Evolutionary conservation across 768 basidiomycete genomes (phyloP).

Genomic region (Ephemerocybe angulata): DNA sequence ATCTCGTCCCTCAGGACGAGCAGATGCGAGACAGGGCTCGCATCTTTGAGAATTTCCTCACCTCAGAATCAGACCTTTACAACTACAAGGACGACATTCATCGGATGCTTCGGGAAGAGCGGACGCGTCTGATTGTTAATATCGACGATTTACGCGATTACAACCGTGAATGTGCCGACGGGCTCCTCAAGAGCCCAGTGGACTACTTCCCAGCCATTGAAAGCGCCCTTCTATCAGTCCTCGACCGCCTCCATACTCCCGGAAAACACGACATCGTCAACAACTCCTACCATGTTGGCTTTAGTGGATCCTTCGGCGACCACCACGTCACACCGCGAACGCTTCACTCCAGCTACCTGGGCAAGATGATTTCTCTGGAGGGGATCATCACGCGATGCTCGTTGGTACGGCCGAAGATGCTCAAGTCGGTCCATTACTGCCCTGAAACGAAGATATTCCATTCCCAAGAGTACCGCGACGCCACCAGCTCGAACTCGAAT

Average conservation of each 20-base stretch:
- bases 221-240: slow-evolving; percentile 69
- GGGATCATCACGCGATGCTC: slow-evolving; percentile 98
- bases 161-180: slow-evolving; percentile 82
- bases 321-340: slow-evolving; percentile 96
- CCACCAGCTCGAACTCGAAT: slow-evolving; percentile 81
- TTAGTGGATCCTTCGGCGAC: slow-evolving; percentile 96
- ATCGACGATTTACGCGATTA: slow-evolving; percentile 94
- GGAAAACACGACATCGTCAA: slow-evolving; percentile 79
- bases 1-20: slow-evolving; percentile 65
- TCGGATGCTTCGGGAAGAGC: slow-evolving; percentile 76
- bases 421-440: slow-evolving; percentile 94
- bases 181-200: slow-evolving; percentile 83
- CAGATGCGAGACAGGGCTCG: slow-evolving; percentile 71
- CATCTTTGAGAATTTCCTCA: slow-evolving; percentile 80
- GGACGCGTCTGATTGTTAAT: slow-evolving; percentile 90
- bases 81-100: slow-evolving; percentile 85
- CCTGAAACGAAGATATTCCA: slow-evolving; percentile 83
- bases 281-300: slow-evolving; percentile 82
- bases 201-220: slow-evolving; percentile 90
- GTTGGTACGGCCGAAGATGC: slow-evolving; percentile 97
- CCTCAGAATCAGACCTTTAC: slow-evolving; percentile 59
- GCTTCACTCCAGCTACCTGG: slow-evolving; percentile 81
- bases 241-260: slow-evolving; percentile 69
- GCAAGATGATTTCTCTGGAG: slow-evolving; percentile 95
- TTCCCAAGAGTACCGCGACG: slow-evolving; percentile 88